Evolutionary conservation across 2,329 filamentous ascomycete species (phyloP), one percentile per base, ranked within the genome.

Genomic region (Alternaria consortialis): DNA sequence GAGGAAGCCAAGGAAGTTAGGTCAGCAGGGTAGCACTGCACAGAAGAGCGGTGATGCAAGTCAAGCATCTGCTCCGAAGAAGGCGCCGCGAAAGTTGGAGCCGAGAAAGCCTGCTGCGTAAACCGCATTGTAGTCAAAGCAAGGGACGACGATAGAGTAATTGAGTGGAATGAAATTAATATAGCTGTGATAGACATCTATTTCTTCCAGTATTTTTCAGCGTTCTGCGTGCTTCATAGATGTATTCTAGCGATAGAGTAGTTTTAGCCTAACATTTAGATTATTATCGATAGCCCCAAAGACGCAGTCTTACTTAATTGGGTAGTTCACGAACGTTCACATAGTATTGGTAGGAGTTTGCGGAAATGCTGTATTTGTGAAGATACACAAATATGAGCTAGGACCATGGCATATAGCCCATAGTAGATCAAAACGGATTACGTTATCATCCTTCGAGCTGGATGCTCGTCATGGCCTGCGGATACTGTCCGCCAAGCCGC

Each of bases 1-100:
- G 31, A 66, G 61, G 27, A 75, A 74, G 54, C 74, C 73, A 1
- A 71, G 72, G 25, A 76, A 76, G 34, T 23, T 76, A 39, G 57
- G 58, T 9, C 34, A 65, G 4, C 72, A 66, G 43, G 60, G 56
- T 36, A 56, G 54, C 9, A 62, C 46, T 48, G 46, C 58, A 12
- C 51, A 61, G 11, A 40, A 60, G 12, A 40, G 42, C 40, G 40
- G 42, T 5, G 34, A 27, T 27, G 12, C 13, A 36, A 31, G 20
- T n/a, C 48, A 53, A 46, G 20, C 36, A 9, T 23, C 50, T 12
- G 6, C 50, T 23, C 29, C 56, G 15, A 74, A 66, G 50, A 70
- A 63, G 44, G 60, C 67, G 6, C 74, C 74, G 3, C 58, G 73
- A 4, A 76, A 76, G 40, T 42, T 76, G 0, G 69, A 74, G 37